Evolutionary conservation across 2,329 filamentous ascomycete species (phyloP).

Genomic region (Xylariomycetidae sp.): DNA sequence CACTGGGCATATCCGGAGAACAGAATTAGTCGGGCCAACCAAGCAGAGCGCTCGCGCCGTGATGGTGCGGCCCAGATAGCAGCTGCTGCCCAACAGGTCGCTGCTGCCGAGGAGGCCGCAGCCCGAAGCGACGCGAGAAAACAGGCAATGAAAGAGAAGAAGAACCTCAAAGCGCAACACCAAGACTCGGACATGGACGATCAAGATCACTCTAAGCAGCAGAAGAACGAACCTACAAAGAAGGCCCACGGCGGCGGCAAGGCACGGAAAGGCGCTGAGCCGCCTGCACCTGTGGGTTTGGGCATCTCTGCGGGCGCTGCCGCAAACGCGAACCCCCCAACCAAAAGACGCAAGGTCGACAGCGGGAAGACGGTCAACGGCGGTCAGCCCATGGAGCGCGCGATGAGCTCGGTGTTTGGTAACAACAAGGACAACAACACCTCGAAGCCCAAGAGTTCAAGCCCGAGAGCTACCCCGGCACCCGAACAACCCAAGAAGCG

Average conservation of each 20-base stretch:
- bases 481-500: constrained; percentile 66
- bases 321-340: constrained; percentile 46
- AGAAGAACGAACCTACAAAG: constrained; percentile 50
- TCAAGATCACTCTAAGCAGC: constrained; percentile 38
- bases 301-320: constrained; percentile 55
- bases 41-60: constrained; percentile 67
- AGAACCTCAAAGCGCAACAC: constrained; percentile 62
- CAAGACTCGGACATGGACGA: constrained; percentile 80
- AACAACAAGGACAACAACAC: constrained; percentile 40
- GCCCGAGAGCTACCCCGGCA: constrained; percentile 62
- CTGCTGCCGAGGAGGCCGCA: constrained; percentile 68
- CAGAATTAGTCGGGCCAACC: constrained; percentile 57
- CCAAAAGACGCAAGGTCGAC: constrained; percentile 78
- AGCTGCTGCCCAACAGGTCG: constrained; percentile 65
- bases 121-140: constrained; percentile 79
- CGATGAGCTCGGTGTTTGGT: constrained; percentile 55
- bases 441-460: constrained; percentile 55
- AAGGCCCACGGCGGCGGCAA: constrained; percentile 57
- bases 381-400: constrained; percentile 56
- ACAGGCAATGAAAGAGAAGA: constrained; percentile 72
- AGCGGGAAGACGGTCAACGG: constrained; percentile 58
- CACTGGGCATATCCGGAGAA: constrained; percentile 94
- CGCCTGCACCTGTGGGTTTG: constrained; percentile 48
- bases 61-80: constrained; percentile 75
- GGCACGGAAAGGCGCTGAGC: constrained; percentile 55